phyloP scores from a whole-genome alignment of 2,329 filamentous ascomycete genomes.

The Exophiala aquamarina region DNA sequence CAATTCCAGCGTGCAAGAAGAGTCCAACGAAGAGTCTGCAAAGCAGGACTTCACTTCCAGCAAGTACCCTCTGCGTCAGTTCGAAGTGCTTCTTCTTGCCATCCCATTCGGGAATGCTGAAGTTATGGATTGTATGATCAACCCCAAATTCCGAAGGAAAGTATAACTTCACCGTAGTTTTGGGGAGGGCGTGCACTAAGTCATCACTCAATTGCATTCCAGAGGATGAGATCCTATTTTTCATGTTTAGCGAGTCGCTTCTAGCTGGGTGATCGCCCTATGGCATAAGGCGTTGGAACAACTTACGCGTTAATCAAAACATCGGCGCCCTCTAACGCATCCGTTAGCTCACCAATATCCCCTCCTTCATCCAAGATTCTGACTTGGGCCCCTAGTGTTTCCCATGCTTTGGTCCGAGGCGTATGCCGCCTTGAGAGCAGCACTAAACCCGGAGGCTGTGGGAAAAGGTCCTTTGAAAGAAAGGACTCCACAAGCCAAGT shows the following conservation, averaged over 20 bases:
- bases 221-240: conserved; percentile 23
- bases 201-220: conserved; percentile 34
- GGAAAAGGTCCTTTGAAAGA: conserved; percentile 24
- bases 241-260: too few species aligned
- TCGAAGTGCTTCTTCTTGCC: conserved; percentile 33
- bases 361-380: conserved; percentile 23
- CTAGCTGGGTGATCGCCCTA: too few species aligned
- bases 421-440: conserved; percentile 26
- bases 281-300: too few species aligned
- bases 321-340: conserved; percentile 32
- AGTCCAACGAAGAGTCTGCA: conserved; percentile 35
- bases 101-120: conserved; percentile 36
- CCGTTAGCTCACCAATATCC: conserved; percentile 26
- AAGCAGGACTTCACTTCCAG: conserved; percentile 23
- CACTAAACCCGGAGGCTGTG: conserved; percentile 29
- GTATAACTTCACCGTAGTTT: conserved; percentile 33
- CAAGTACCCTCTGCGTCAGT: conserved; percentile 21
- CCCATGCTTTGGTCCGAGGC: conserved; percentile 3
- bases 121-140: conserved; percentile 39
- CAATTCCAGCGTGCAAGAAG: conserved; percentile 36
- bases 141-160: conserved; percentile 41
- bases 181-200: conserved; percentile 28
- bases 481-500: conserved; percentile 29
- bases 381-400: conserved; percentile 6
- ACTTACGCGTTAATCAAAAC: conserved; percentile 34